Evolutionary conservation across 2,329 filamentous ascomycete genomes (phyloP), one percentile per base, ranked within the genome.

Genomic region (Aspergillus floridensis): DNA sequence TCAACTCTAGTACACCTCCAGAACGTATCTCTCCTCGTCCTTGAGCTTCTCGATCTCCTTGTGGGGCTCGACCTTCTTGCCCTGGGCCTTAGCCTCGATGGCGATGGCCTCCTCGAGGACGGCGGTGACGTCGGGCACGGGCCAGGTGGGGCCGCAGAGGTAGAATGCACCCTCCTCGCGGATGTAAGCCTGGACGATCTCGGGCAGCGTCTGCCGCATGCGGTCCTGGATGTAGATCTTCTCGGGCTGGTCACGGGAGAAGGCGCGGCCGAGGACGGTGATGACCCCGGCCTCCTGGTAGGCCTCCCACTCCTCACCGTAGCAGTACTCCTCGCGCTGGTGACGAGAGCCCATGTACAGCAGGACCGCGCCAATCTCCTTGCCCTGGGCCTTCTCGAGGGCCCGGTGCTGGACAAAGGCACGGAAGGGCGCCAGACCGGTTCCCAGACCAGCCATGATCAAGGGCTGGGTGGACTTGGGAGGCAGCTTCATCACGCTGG

Each of bases 181-280:
- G 65, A 97, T 86, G 76, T 98, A 98, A 0, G 92, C 90, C 77
- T 92, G 81, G 59, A 92, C 84, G 64, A 99, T 96, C 63, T 95
- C 88, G 49, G 82, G 79, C 60, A 98, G 79, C 0, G 89, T 92
- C 84, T 98, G 84, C 59, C 95, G 84, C 95, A 99, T 99, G 66
- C 93, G 87, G 76, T 99, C 95, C 82, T 99, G 95, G 72, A 99
- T 99, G 79, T 99, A 99, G 66, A 99, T 96, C 87, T 99, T 99
- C 81, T 97, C 84, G 16, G 91, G 90, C 84, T 99, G 95, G 74
- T 99, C 95, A 74, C 95, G 89, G 60, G 91, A 96, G 83, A 99
- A 99, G 48, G 95, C 95, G 54, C 91, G 87, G 55, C 95, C 95
- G 53, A 99, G 86, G 47, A 96, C 85, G 0, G 95, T 99, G 74